phyloP scores from a whole-genome alignment of 2,329 filamentous ascomycete genomes.

The Alternaria conjuncta region DNA sequence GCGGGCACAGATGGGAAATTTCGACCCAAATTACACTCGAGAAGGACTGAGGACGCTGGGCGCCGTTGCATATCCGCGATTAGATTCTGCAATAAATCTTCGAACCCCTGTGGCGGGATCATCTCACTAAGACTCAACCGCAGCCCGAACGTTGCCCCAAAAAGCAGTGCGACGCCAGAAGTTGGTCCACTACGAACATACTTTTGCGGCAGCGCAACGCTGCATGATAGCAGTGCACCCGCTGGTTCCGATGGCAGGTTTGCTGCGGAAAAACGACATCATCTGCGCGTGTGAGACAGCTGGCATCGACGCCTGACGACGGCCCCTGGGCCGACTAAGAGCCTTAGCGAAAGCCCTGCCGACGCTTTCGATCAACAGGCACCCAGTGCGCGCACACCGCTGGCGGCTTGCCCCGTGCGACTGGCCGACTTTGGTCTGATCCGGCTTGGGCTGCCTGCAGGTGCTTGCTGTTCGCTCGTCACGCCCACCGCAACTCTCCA shows the following conservation, averaged over 20 bases:
- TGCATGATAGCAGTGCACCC: not conserved
- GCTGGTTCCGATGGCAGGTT: constrained; percentile 2
- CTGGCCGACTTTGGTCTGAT: constrained; percentile 33
- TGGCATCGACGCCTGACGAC: constrained; percentile 41
- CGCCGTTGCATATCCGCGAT: constrained; percentile 20
- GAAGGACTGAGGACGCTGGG: constrained; percentile 45
- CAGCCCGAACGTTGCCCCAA: constrained; percentile 30
- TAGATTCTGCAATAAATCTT: constrained; percentile 29
- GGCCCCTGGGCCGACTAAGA: constrained; percentile 27
- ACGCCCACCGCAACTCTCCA: constrained; percentile 38
- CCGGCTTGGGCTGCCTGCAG: constrained; percentile 34
- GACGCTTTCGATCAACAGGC: constrained; percentile 38
- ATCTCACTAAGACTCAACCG: constrained; percentile 14
- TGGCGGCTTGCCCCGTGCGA: constrained; percentile 37
- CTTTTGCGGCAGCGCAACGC: constrained; percentile 17
- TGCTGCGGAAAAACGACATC: constrained; percentile 20
- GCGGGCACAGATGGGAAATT: constrained; percentile 88
- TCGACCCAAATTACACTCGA: constrained; percentile 77
- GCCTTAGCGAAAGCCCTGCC: constrained; percentile 33
- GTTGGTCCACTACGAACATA: constrained; percentile 7
- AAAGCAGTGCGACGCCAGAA: constrained; percentile 13
- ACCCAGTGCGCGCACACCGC: constrained; percentile 40
- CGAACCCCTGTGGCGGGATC: constrained; percentile 29
- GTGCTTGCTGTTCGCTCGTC: constrained; percentile 38
- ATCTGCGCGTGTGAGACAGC: constrained; percentile 31